Conservation (phyloP, 2,329 filamentous ascomycete genomes). For the Colletotrichum echinochloae region DNA sequence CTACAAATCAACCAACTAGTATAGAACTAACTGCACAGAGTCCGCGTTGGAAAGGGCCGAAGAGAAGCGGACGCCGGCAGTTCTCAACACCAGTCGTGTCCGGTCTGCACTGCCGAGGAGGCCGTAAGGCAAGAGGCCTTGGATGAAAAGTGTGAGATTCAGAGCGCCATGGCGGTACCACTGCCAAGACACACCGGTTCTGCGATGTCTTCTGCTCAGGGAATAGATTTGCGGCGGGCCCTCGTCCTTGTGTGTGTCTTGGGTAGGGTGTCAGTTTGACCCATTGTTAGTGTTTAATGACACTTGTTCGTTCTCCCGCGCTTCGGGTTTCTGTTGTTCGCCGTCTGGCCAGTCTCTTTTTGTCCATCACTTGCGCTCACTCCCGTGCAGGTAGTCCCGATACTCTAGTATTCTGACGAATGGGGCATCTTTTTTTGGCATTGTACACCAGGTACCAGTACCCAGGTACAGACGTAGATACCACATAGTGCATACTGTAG, state of each 20-base stretch:
- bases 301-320: slow-evolving; percentile 19
- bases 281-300: slow-evolving; percentile 1
- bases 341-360: neutral
- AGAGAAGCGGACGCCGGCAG: neutral
- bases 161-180: neutral
- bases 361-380: too few relatives aligned
- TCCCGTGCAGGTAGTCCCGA: too few relatives aligned
- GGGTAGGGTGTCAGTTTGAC: slow-evolving; percentile 5
- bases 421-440: too few relatives aligned
- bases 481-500: neutral
- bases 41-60: slow-evolving; percentile 12
- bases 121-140: too few relatives aligned
- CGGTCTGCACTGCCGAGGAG: neutral
- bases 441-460: too few relatives aligned
- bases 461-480: too few relatives aligned
- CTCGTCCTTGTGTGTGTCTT: too few relatives aligned
- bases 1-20: neutral
- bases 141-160: neutral
- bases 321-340: slow-evolving; percentile 18
- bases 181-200: slow-evolving; percentile 30
- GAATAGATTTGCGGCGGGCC: slow-evolving; percentile 35
- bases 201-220: slow-evolving; percentile 30
- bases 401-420: too few relatives aligned
- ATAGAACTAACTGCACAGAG: neutral
- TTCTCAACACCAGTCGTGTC: neutral